Evolutionary conservation across 306 rosid species (phyloP), one percentile per base, ranked within the genome.

Genomic region (Chamaecrista fasciculata): DNA sequence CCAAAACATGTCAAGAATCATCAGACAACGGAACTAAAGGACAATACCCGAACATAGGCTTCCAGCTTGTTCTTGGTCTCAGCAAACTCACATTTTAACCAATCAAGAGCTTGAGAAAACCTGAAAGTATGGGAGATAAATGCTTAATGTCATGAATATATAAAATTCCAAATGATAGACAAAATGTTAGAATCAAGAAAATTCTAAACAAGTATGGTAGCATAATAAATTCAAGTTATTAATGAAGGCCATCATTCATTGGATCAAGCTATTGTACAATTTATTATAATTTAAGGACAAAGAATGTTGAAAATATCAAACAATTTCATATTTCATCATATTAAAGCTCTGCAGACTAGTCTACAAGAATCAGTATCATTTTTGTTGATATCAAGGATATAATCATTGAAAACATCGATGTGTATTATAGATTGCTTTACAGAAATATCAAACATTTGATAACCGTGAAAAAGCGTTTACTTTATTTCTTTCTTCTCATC

Each of bases 11-110:
- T 64, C 9, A 57, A 16, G 1, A 47, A 16, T 8, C n/a, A 6
- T 61, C 20, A 40, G 10, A 69, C 14, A 33, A 71, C 37, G 43
- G 9, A 43, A 59, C 33, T 12, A 39, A 20, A 18, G 52, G 23
- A 63, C 12, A 18, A 26, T 58, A 86, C 96, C 89, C 72, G 83
- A 71, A 71, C 11, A 70, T 79, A 62, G 1, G 79, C 24, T 6
- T 57, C 67, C 70, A 89, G 76, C 81, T 86, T 86, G 37, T 33
- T 71, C 19, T n/a, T 69, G 14, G 93, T 85, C 36, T 5, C 14
- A 26, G 8, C 0, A 52, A 79, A 89, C 53, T 86, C 96, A 43
- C 34, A 71, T 66, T 58, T 73, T 43, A 79, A 11, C 85, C 82
- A 85, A 16, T 9, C 5, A 8, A 89, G 42, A 9, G 56, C 21